Percentiles rank a stretch among this genome's conserved stretches.
These are phyloP conservation scores for Thermothelomyces thermophilus DNA, from an alignment of 2,329 filamentous ascomycete genomes.

Conservation along the genomic window DNA sequence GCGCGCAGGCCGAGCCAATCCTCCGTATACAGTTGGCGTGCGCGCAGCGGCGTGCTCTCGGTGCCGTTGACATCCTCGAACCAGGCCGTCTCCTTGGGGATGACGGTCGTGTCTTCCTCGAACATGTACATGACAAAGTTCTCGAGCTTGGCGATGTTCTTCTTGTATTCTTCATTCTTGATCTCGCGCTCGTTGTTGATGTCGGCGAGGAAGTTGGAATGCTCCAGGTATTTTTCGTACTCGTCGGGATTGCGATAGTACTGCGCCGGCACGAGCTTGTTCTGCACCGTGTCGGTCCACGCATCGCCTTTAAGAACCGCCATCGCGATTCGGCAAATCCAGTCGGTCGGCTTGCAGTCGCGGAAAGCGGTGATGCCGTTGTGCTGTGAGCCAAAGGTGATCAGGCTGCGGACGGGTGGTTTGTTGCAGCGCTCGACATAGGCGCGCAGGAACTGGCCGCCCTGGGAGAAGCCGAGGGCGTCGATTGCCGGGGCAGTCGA, in stretches of 20 bases:
- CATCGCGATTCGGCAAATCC: constrained; percentile 74
- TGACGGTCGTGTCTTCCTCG: constrained; percentile 73
- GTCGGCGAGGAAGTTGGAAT: constrained; percentile 86
- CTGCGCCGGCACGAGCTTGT: constrained; percentile 79
- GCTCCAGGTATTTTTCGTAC: constrained; percentile 65
- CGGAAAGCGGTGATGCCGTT: constrained; percentile 85
- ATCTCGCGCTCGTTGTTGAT: constrained; percentile 82
- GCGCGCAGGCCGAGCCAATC: constrained; percentile 86
- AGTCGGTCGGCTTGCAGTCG: constrained; percentile 63
- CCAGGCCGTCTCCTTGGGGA: constrained; percentile 87
- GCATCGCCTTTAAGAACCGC: constrained; percentile 71
- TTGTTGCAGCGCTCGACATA: constrained; percentile 82
- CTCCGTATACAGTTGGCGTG: constrained; percentile 71
- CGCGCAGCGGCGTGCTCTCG: constrained; percentile 58
- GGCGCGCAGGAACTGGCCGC: constrained; percentile 89
- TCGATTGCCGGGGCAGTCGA: constrained; percentile 78
- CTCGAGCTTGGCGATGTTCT: constrained; percentile 61
- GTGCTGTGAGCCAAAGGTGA: constrained; percentile 88
- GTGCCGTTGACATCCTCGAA: constrained; percentile 79
- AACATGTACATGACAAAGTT: constrained; percentile 89
- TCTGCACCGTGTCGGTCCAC: constrained; percentile 74
- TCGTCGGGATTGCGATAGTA: constrained; percentile 75
- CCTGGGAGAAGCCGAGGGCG: constrained; percentile 90
- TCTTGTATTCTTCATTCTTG: constrained; percentile 70
- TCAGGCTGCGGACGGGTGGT: constrained; percentile 67